Percentiles rank a stretch among this genome's conserved stretches.
Evolutionary conservation across 352 stramenopile species (phyloP).

Genomic region (Globisporangium cederbergense): DNA sequence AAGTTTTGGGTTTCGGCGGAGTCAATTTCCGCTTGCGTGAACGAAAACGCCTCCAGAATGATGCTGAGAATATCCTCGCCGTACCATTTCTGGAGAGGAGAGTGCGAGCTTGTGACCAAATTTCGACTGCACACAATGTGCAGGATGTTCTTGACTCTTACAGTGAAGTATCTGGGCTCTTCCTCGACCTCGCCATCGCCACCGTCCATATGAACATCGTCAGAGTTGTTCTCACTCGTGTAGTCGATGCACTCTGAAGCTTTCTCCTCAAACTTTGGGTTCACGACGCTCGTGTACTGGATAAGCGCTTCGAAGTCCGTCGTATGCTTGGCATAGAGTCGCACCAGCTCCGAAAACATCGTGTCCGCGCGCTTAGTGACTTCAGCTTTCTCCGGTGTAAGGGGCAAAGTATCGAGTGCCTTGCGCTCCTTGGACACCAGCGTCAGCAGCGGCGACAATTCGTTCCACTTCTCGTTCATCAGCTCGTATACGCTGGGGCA

Average conservation of each 20-base stretch:
- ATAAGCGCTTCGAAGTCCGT: constrained; percentile 33
- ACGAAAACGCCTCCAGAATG: constrained; percentile 9
- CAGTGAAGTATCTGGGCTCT: constrained; percentile 3
- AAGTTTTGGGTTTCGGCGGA: background rate
- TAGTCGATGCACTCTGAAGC: background rate
- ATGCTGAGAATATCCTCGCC: constrained; percentile 11
- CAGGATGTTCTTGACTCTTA: constrained; percentile 6
- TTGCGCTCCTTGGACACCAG: constrained; percentile 34
- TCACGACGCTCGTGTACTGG: background rate
- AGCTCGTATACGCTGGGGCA: constrained; percentile 28
- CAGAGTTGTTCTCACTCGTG: background rate
- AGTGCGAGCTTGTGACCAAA: background rate
- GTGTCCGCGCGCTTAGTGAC: constrained; percentile 22
- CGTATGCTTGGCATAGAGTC: constrained; percentile 49
- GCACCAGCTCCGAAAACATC: constrained; percentile 37
- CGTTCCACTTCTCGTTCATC: constrained; percentile 42
- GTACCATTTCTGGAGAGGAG: constrained; percentile 1
- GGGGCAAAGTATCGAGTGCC: constrained; percentile 7
- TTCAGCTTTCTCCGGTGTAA: constrained; percentile 3
- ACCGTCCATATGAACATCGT: background rate
- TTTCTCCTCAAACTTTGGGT: constrained; percentile 8
- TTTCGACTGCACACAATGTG: background rate
- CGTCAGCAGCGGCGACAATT: constrained; percentile 42
- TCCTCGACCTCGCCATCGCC: background rate
- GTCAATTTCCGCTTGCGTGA: constrained; percentile 7